These are phyloP conservation scores for Pseudocercospora macadamiae DNA, from an alignment of 2,329 filamentous ascomycete genomes.

Conservation along the genomic window DNA sequence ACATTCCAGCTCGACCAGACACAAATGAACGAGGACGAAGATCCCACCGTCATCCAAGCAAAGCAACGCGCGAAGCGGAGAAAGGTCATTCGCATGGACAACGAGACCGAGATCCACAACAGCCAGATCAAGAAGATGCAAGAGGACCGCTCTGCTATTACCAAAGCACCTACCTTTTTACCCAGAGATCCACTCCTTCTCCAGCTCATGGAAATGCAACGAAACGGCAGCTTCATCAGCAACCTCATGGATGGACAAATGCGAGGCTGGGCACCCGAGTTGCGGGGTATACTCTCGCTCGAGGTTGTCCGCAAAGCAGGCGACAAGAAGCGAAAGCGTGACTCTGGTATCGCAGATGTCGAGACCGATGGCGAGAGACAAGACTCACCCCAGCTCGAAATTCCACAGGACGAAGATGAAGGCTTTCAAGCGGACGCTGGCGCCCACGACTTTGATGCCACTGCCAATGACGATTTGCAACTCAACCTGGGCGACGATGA, in stretches of 20 bases:
- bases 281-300: constrained; percentile 88
- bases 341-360: constrained; percentile 77
- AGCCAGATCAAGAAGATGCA: constrained; percentile 84
- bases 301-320: constrained; percentile 75
- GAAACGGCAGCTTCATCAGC: constrained; percentile 84
- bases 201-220: constrained; percentile 88
- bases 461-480: constrained; percentile 37
- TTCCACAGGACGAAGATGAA: constrained; percentile 37
- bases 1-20: constrained; percentile 50
- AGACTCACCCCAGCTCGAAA: constrained; percentile 35
- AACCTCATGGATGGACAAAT: constrained; percentile 78
- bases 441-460: constrained; percentile 15
- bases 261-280: constrained; percentile 84
- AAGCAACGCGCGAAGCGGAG: constrained; percentile 74
- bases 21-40: constrained; percentile 45
- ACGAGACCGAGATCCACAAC: constrained; percentile 75
- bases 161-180: constrained; percentile 80
- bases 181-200: constrained; percentile 85
- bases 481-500: constrained; percentile 30
- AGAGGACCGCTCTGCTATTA: constrained; percentile 80
- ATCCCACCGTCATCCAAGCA: constrained; percentile 61
- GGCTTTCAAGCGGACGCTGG: constrained; percentile 35
- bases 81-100: constrained; percentile 80
- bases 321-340: constrained; percentile 91
- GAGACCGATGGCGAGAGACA: constrained; percentile 54